phyloP scores from a whole-genome alignment of 2,329 filamentous ascomycete genomes.

The Hypoxylon sp. region DNA sequence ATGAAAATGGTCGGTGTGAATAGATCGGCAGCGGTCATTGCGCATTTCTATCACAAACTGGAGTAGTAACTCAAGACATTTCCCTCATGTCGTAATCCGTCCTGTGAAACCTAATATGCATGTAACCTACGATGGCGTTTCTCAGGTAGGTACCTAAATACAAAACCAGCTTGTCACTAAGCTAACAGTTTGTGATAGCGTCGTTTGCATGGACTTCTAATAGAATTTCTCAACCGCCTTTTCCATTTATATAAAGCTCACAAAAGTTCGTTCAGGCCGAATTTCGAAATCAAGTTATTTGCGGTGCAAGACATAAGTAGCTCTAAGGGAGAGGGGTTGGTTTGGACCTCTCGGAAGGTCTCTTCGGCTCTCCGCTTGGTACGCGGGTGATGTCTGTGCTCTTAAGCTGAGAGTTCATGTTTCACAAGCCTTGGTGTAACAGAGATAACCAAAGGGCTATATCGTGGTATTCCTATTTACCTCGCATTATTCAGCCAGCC shows the following conservation, averaged over 20 bases:
- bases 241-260: not conserved
- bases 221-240: not conserved
- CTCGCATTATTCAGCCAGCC: not conserved
- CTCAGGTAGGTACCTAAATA: no score
- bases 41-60: no score
- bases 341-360: not conserved
- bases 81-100: not conserved
- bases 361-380: not conserved
- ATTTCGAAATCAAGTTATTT: not conserved
- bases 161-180: not conserved
- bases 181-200: not conserved
- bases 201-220: not conserved
- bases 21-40: no score
- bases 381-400: not conserved
- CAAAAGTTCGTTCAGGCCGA: not conserved
- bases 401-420: not conserved
- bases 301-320: not conserved
- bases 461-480: not conserved
- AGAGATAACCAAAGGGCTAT: conserved; percentile 1
- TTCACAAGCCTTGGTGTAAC: not conserved
- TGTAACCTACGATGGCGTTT: not conserved
- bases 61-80: not conserved
- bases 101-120: not conserved
- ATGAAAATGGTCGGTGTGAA: no score
- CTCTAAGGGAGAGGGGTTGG: no score